Evolutionary conservation across 1,284 basidiomycete species (phyloP).

Genomic region (Irpex sp.): DNA sequence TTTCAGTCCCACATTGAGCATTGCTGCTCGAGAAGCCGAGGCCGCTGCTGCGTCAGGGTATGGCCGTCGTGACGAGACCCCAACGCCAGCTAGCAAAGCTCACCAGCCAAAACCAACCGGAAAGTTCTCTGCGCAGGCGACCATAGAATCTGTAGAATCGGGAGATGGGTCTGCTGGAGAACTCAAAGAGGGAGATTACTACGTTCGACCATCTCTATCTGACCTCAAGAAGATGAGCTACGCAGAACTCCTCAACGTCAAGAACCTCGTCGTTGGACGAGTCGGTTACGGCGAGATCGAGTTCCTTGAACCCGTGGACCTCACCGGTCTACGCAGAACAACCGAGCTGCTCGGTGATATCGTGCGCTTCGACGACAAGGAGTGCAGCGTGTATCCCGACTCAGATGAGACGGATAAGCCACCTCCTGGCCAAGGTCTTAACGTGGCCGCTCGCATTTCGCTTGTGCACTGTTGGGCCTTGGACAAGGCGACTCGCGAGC

Average conservation of each 20-base stretch:
- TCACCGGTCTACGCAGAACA: constrained; percentile 88
- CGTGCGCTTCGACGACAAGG: constrained; percentile 91
- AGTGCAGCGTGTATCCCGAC: constrained; percentile 95
- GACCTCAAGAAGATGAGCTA: constrained; percentile 77
- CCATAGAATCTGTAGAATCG: constrained; percentile 23
- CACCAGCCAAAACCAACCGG: constrained; percentile 43
- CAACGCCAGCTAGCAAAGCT: constrained; percentile 48
- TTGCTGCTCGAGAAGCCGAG: constrained; percentile 80
- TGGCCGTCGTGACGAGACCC: constrained; percentile 42
- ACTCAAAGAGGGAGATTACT: constrained; percentile 90
- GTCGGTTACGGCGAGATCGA: constrained; percentile 92
- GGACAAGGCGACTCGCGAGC: constrained; percentile 93
- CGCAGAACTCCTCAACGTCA: constrained; percentile 76
- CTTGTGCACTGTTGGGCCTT: constrained; percentile 90
- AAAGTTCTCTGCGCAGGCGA: constrained; percentile 55
- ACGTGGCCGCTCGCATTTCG: constrained; percentile 87
- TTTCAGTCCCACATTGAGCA: constrained; percentile 79
- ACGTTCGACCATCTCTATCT: constrained; percentile 82
- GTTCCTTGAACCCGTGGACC: constrained; percentile 93
- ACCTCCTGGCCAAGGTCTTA: constrained; percentile 87
- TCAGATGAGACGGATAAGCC: constrained; percentile 85
- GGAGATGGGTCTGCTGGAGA: constrained; percentile 33
- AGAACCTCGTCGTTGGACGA: constrained; percentile 89
- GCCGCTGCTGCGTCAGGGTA: constrained; percentile 37
- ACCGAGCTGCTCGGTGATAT: constrained; percentile 89